phyloP scores from a whole-genome alignment of 176 grass and related monocot species.

The Phoenix roebelenii region DNA sequence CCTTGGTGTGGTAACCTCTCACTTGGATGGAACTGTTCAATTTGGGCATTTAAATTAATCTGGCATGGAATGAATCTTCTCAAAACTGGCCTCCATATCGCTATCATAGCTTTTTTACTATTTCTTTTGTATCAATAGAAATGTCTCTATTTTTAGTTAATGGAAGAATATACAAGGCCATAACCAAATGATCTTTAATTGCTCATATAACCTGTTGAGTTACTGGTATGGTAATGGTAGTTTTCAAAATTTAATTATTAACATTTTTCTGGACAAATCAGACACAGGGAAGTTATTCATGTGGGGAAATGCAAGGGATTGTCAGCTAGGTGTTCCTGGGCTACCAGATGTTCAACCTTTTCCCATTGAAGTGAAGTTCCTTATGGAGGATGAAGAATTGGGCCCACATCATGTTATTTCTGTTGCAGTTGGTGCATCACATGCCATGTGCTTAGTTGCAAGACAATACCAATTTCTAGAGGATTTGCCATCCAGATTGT shows the following conservation, averaged over 20 bases:
- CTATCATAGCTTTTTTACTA: too few species aligned
- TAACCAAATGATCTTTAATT: not conserved
- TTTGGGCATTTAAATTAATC: too few species aligned
- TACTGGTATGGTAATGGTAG: too few species aligned
- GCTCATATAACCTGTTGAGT: too few species aligned
- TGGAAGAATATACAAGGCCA: not conserved
- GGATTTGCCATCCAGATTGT: not conserved
- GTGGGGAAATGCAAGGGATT: constrained; percentile 99
- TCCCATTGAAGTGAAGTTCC: constrained; percentile 80
- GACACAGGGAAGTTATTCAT: constrained; percentile 70
- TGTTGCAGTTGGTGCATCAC: constrained; percentile 66
- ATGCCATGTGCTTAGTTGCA: constrained; percentile 84
- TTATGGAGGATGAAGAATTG: constrained; percentile 40
- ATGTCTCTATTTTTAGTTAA: not conserved
- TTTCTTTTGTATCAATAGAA: too few species aligned
- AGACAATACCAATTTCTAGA: constrained; percentile 19
- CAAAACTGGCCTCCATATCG: too few species aligned
- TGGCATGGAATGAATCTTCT: too few species aligned
- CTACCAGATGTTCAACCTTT: constrained; percentile 56
- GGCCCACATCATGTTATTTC: constrained; percentile 53
- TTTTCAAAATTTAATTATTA: not conserved
- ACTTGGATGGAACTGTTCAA: too few species aligned
- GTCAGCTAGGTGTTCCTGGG: constrained; percentile 69
- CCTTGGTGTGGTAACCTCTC: too few species aligned
- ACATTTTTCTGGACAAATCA: constrained; percentile 28